These are phyloP conservation scores for Lasiosphaeria miniovina DNA, from an alignment of 495 filamentous ascomycete species.

Conservation along the genomic window DNA sequence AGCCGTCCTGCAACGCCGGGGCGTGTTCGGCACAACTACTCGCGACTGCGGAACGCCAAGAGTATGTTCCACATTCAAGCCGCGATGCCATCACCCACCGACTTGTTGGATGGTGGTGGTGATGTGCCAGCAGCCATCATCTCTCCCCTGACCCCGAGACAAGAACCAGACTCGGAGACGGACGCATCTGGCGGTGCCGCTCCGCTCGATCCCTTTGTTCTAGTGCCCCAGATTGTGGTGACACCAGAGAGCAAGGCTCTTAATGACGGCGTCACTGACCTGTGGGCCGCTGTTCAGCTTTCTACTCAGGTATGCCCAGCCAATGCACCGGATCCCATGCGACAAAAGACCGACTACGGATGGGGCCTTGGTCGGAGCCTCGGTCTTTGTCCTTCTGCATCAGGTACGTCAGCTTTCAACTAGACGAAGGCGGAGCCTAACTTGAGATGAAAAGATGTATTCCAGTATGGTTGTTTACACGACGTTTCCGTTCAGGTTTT, in stretches of 20 bases:
- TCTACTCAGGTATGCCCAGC: constrained; percentile 34
- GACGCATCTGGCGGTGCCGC: background rate
- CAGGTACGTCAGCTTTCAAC: constrained; percentile 12
- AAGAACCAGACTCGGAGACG: background rate
- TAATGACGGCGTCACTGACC: constrained; percentile 24
- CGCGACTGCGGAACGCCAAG: constrained; percentile 10
- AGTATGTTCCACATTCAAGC: constrained; percentile 17
- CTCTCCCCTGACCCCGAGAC: background rate
- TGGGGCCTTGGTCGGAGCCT: background rate
- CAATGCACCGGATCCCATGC: background rate
- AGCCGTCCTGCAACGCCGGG: background rate
- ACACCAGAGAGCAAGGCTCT: constrained; percentile 53
- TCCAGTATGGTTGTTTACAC: constrained; percentile 42
- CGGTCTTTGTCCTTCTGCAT: background rate
- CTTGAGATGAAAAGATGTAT: constrained; percentile 16
- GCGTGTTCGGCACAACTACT: background rate
- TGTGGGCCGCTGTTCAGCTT: constrained; percentile 51
- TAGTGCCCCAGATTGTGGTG: constrained; percentile 41
- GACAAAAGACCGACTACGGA: constrained; percentile 1
- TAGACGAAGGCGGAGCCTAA: background rate
- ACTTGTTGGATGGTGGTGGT: background rate
- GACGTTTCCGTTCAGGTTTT: constrained; percentile 38
- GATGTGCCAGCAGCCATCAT: background rate
- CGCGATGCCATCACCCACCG: background rate
- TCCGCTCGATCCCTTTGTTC: constrained; percentile 28